phyloP scores from a whole-genome alignment of 2,329 filamentous ascomycete species.

The Cladosporium cucumerinum region DNA sequence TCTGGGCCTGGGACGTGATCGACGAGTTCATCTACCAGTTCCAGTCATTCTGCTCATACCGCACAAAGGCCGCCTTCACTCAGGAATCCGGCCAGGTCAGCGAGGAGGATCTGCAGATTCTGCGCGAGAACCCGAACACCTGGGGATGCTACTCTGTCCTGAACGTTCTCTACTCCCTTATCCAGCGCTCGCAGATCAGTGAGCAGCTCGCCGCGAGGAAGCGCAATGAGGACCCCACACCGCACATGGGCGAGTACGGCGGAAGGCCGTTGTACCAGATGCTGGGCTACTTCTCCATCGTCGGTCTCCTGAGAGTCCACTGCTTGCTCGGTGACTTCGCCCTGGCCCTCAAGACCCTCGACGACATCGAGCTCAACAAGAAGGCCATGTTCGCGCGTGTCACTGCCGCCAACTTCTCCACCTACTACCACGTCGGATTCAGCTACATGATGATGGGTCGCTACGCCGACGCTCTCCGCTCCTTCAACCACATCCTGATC shows the following conservation, averaged over 20 bases:
- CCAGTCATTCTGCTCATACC: slow-evolving; percentile 98
- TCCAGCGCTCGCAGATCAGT: slow-evolving; percentile 95
- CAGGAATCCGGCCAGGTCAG: slow-evolving; percentile 56
- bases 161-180: slow-evolving; percentile 98
- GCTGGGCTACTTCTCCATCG: slow-evolving; percentile 99
- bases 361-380: slow-evolving; percentile 99
- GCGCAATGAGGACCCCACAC: slow-evolving; percentile 82
- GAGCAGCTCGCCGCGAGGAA: slow-evolving; percentile 95
- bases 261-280: slow-evolving; percentile 93
- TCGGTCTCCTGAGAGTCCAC: slow-evolving; percentile 93
- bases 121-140: slow-evolving; percentile 95
- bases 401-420: slow-evolving; percentile 99
- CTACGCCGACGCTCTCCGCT: slow-evolving; percentile 98
- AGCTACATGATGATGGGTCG: slow-evolving; percentile 99
- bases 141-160: slow-evolving; percentile 99
- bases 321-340: slow-evolving; percentile 96
- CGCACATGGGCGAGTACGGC: slow-evolving; percentile 92
- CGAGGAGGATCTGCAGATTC: slow-evolving; percentile 85
- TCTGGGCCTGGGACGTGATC: slow-evolving; percentile 99
- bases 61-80: slow-evolving; percentile 81
- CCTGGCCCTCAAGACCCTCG: slow-evolving; percentile 95
- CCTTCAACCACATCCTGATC: slow-evolving; percentile 99
- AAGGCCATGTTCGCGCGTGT: slow-evolving; percentile 99
- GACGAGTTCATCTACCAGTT: slow-evolving; percentile 99
- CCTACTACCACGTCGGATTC: slow-evolving; percentile 99